Evolutionary conservation across 2,329 filamentous ascomycete species (phyloP).

Genomic region (Fusarium circinatum): DNA sequence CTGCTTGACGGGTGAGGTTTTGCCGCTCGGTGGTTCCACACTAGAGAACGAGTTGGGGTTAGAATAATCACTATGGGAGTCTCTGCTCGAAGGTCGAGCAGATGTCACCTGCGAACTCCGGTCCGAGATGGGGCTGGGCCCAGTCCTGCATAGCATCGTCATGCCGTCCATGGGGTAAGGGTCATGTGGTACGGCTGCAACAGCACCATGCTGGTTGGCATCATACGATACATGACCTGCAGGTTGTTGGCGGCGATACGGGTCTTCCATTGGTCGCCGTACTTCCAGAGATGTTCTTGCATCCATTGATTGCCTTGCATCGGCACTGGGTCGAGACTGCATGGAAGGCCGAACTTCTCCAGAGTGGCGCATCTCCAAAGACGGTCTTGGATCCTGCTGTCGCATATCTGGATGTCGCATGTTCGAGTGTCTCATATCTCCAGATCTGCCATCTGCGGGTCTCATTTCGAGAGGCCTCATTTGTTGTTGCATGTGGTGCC

Average conservation of each 20-base stretch:
- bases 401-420: conserved; percentile 22
- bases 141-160: conserved; percentile 93
- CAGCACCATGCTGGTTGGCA: conserved; percentile 66
- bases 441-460: conserved; percentile 4
- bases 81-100: conserved; percentile 81
- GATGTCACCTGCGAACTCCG: conserved; percentile 62
- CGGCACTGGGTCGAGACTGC: conserved; percentile 23
- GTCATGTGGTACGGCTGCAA: conserved; percentile 83
- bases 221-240: conserved; percentile 51
- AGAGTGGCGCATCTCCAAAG: conserved; percentile 33
- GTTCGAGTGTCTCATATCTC: conserved; percentile 18
- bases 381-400: conserved; percentile 27
- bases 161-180: conserved; percentile 95
- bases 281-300: conserved; percentile 39
- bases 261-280: conserved; percentile 40
- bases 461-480: conserved; percentile 25
- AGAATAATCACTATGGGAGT: conserved; percentile 91
- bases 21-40: conserved; percentile 79
- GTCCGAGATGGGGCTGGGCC: conserved; percentile 72
- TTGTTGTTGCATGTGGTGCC: conserved; percentile 25
- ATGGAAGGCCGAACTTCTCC: conserved; percentile 27
- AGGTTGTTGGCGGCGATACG: conserved; percentile 37
- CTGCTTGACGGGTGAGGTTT: conserved; percentile 78
- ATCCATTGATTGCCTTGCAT: conserved; percentile 29
- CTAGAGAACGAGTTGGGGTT: conserved; percentile 90